Evolutionary conservation across 1,284 basidiomycete genomes (phyloP).

Genomic region (Trichosporon ovoides): DNA sequence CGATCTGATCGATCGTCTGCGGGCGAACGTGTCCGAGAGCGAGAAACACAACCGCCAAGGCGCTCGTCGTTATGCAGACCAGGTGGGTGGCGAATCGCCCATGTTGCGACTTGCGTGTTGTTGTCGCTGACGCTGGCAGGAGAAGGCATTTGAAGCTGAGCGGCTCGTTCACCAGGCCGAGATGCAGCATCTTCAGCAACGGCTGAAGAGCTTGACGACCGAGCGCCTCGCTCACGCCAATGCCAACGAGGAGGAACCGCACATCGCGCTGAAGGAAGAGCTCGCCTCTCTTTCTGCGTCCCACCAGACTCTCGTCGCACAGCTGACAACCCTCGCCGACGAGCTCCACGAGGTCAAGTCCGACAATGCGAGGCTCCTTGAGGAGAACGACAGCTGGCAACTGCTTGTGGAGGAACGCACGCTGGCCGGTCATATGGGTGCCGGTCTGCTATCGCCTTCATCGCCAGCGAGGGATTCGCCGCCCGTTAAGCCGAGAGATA

Average conservation of each 20-base stretch:
- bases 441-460: neutral
- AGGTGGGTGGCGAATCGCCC: slow-evolving; percentile 39
- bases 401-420: slow-evolving; percentile 83
- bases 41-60: slow-evolving; percentile 34
- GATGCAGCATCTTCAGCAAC: slow-evolving; percentile 36
- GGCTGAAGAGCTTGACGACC: slow-evolving; percentile 27
- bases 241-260: slow-evolving; percentile 17
- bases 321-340: slow-evolving; percentile 33
- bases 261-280: slow-evolving; percentile 32
- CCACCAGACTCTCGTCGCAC: slow-evolving; percentile 32
- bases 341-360: slow-evolving; percentile 39
- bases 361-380: slow-evolving; percentile 48
- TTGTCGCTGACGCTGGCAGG: slow-evolving; percentile 26
- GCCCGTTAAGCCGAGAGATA: slow-evolving; percentile 7
- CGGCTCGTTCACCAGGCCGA: slow-evolving; percentile 38
- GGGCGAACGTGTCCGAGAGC: slow-evolving; percentile 26
- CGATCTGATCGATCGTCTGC: slow-evolving; percentile 34
- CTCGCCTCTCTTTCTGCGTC: slow-evolving; percentile 35
- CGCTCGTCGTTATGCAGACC: slow-evolving; percentile 36
- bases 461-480: neutral
- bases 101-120: neutral
- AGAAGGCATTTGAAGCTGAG: slow-evolving; percentile 43
- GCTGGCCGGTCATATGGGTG: slow-evolving; percentile 68
- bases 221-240: slow-evolving; percentile 11
- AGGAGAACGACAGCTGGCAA: slow-evolving; percentile 93